Evolutionary conservation across 768 basidiomycete genomes (phyloP).

Genomic region (Termitomyces eurrhizus): DNA sequence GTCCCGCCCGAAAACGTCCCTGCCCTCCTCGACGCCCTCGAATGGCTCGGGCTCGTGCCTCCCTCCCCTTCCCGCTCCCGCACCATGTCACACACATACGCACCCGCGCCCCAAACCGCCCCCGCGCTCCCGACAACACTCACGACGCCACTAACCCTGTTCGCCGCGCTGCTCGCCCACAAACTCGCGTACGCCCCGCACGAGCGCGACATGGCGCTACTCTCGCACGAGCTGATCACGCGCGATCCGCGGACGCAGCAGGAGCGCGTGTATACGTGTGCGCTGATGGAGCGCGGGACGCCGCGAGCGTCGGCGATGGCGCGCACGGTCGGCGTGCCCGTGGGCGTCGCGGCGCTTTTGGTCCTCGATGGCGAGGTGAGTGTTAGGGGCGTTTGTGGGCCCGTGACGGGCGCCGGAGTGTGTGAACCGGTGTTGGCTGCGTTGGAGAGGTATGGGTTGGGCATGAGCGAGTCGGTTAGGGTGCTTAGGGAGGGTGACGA

Average conservation of each 20-base stretch:
- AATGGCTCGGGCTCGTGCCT: constrained; percentile 40
- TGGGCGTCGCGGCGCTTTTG: constrained; percentile 75
- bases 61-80: constrained; percentile 33
- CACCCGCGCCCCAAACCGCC: constrained; percentile 11
- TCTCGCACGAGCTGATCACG: constrained; percentile 79
- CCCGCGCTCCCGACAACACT: constrained; percentile 40
- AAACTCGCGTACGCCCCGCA: constrained; percentile 62
- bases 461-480: constrained; percentile 36
- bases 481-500: not conserved
- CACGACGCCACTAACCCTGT: constrained; percentile 62
- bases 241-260: constrained; percentile 14
- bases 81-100: constrained; percentile 31
- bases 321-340: constrained; percentile 83
- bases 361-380: constrained; percentile 58
- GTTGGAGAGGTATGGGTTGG: constrained; percentile 50
- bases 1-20: constrained; percentile 20
- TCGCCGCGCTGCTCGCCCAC: constrained; percentile 68
- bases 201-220: constrained; percentile 86
- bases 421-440: constrained; percentile 59
- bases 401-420: constrained; percentile 56
- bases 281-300: constrained; percentile 56
- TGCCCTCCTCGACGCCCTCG: constrained; percentile 36
- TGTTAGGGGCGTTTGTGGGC: constrained; percentile 63
- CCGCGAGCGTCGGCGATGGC: constrained; percentile 75
- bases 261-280: constrained; percentile 62